Percentiles rank a stretch among this genome's conserved stretches.
phyloP scores from a whole-genome alignment of 768 basidiomycete species.

The Boletus rufocinnamomeus region DNA sequence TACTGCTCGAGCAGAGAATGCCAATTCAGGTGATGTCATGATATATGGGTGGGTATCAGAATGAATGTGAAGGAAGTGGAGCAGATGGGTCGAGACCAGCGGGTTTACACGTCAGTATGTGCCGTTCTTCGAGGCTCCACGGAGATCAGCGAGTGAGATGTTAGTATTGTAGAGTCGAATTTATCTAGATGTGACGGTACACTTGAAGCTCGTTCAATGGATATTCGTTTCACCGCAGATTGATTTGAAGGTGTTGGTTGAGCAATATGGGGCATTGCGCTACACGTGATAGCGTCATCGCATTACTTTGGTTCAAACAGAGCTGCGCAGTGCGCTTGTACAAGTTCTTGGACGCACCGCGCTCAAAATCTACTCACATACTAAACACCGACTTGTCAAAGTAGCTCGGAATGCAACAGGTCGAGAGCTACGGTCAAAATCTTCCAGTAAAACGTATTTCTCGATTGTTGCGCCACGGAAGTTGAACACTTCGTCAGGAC shows the following conservation, averaged over 20 bases:
- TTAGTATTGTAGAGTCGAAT: neutral
- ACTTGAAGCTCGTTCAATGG: neutral
- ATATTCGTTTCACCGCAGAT: neutral
- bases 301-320: neutral
- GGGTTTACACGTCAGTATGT: no score
- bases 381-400: neutral
- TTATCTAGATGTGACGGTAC: neutral
- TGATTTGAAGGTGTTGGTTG: neutral
- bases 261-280: neutral
- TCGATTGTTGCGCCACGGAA: neutral
- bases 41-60: no score
- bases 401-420: slow-evolving; percentile 17
- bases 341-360: neutral
- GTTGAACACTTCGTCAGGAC: slow-evolving; percentile 48
- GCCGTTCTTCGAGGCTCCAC: neutral
- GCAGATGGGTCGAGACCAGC: no score
- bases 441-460: slow-evolving; percentile 49
- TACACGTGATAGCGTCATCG: slow-evolving; percentile 4
- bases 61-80: no score
- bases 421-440: slow-evolving; percentile 47
- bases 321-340: neutral
- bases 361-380: neutral
- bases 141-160: slow-evolving; percentile 1
- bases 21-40: no score
- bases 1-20: no score